Evolutionary conservation across 2,329 filamentous ascomycete species (phyloP).

Genomic region (Xylaria multiplex): DNA sequence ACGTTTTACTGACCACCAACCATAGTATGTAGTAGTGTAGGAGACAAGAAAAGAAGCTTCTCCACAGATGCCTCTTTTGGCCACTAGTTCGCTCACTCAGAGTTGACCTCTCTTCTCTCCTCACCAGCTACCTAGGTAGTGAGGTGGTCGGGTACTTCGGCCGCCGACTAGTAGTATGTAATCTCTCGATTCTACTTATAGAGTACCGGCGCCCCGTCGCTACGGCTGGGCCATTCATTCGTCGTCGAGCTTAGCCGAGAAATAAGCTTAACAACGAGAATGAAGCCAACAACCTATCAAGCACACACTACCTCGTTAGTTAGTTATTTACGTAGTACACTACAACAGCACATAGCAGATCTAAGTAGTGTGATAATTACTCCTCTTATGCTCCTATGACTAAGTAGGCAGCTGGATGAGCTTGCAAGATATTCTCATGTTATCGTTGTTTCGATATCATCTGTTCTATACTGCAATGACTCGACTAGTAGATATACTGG

Average conservation of each 20-base stretch:
- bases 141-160: too few relatives aligned
- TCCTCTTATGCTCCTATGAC: too few relatives aligned
- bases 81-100: neutral
- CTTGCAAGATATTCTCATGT: neutral
- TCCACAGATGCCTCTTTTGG: constrained; percentile 36
- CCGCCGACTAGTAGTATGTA: neutral
- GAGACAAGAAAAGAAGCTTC: constrained; percentile 32
- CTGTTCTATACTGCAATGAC: too few relatives aligned
- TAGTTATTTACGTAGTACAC: neutral
- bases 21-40: too few relatives aligned
- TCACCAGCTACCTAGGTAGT: too few relatives aligned
- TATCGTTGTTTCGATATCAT: too few relatives aligned
- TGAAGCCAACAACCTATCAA: neutral
- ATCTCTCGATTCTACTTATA: constrained; percentile 10
- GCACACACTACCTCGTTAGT: too few relatives aligned
- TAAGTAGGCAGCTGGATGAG: neutral
- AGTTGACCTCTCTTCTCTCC: neutral
- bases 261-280: constrained; percentile 33
- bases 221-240: constrained; percentile 25
- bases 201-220: constrained; percentile 25
- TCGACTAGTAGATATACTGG: too few relatives aligned
- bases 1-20: too few relatives aligned
- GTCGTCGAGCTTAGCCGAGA: constrained; percentile 23
- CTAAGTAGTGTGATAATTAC: too few relatives aligned
- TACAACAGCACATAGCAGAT: too few relatives aligned